These are phyloP conservation scores for Meredithiella fracta DNA, from an alignment of 2,329 filamentous ascomycete genomes.

Conservation along the genomic window DNA sequence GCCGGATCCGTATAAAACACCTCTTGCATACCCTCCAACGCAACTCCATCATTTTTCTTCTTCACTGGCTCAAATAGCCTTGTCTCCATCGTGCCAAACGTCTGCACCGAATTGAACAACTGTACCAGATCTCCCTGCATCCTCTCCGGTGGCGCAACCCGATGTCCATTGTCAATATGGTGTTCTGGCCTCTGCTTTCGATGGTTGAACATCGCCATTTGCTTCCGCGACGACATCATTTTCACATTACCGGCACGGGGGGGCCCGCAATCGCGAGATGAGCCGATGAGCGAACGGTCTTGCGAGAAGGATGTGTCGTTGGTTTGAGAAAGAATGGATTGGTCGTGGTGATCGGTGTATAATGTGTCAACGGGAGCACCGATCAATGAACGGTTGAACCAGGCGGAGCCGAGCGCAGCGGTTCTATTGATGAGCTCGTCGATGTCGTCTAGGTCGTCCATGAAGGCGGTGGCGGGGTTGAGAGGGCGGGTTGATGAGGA, in stretches of 20 bases:
- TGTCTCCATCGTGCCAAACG: constrained; percentile 1
- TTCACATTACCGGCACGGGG: constrained; percentile 16
- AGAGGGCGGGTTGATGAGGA: background rate
- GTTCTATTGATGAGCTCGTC: constrained; percentile 14
- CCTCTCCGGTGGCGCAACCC: constrained; percentile 22
- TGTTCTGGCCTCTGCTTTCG: constrained; percentile 40
- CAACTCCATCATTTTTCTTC: constrained; percentile 10
- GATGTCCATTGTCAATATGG: constrained; percentile 33
- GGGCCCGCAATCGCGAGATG: background rate
- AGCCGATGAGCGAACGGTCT: background rate
- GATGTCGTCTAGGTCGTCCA: constrained; percentile 8
- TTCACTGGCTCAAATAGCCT: constrained; percentile 6
- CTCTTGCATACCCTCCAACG: constrained; percentile 18
- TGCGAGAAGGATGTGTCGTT: background rate
- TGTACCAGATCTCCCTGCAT: constrained; percentile 14
- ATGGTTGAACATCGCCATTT: constrained; percentile 40
- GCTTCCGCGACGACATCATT: constrained; percentile 34
- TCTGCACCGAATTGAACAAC: background rate
- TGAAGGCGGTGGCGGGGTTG: constrained; percentile 1
- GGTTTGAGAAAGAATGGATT: background rate
- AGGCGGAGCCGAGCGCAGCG: constrained; percentile 10
- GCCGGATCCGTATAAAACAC: constrained; percentile 51
- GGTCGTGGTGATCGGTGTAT: background rate
- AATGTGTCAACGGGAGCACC: background rate
- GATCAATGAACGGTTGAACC: constrained; percentile 8